Evolutionary conservation across 176 grass and related monocot genomes (phyloP).

Genomic region (Aechmea fasciata): DNA sequence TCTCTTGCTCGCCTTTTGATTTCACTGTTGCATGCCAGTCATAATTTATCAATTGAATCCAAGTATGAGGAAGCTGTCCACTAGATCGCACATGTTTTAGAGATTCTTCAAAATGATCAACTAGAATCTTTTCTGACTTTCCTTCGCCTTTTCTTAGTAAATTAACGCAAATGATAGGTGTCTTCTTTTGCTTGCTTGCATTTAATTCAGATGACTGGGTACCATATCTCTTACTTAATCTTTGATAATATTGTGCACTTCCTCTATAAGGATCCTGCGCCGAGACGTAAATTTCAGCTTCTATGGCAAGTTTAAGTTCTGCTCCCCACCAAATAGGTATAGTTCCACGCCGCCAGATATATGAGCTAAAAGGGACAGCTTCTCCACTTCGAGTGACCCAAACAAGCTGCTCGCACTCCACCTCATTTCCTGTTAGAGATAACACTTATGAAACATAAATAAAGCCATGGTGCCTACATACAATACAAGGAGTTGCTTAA

Average conservation of each 20-base stretch:
- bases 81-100: conserved; percentile 55
- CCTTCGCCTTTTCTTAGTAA: conserved; percentile 72
- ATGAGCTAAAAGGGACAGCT: conserved; percentile 61
- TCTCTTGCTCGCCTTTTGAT: conserved; percentile 63
- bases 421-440: conserved; percentile 60
- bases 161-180: conserved; percentile 86
- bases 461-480: background rate
- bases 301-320: conserved; percentile 72
- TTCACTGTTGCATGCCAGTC: conserved; percentile 95
- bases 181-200: conserved; percentile 60
- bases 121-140: conserved; percentile 80
- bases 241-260: conserved; percentile 70
- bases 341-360: conserved; percentile 87
- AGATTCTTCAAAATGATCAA: conserved; percentile 85
- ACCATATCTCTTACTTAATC: conserved; percentile 73
- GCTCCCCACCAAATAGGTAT: conserved; percentile 98
- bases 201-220: conserved; percentile 48
- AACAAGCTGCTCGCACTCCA: conserved; percentile 94
- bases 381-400: conserved; percentile 50
- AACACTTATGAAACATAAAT: background rate
- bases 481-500: background rate
- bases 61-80: conserved; percentile 56
- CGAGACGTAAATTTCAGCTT: conserved; percentile 95
- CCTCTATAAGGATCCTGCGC: conserved; percentile 77
- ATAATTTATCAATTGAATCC: conserved; percentile 98